phyloP scores from a whole-genome alignment of 192 early-diverging fungal species.

The Coemansia sp. region DNA sequence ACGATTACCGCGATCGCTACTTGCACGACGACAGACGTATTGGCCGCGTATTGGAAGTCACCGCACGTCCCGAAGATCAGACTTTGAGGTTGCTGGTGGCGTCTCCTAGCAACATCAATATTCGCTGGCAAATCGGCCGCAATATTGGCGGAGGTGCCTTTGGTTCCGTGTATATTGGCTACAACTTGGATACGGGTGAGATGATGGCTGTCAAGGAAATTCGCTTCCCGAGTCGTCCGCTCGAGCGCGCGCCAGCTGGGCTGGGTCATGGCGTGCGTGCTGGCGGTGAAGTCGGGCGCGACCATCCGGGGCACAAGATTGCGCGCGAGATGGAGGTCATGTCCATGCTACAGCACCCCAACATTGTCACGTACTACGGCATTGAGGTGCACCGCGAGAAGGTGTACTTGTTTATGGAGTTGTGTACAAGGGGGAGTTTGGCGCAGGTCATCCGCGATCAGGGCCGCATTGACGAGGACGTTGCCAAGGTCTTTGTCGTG shows the following conservation, averaged over 20 bases:
- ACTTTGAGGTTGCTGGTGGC: slow-evolving; percentile 76
- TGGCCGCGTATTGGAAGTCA: slow-evolving; percentile 79
- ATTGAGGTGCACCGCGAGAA: slow-evolving; percentile 91
- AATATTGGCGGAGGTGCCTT: slow-evolving; percentile 86
- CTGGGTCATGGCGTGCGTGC: slow-evolving; percentile 4
- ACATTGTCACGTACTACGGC: slow-evolving; percentile 88
- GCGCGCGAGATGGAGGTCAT: slow-evolving; percentile 92
- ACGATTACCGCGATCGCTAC: slow-evolving; percentile 33
- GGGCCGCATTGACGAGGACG: slow-evolving; percentile 76
- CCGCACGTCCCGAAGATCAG: slow-evolving; percentile 70
- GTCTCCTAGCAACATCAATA: slow-evolving; percentile 74
- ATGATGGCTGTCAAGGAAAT: slow-evolving; percentile 95
- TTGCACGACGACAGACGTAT: slow-evolving; percentile 33
- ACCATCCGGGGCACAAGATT: slow-evolving; percentile 60
- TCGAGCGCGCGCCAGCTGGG: slow-evolving; percentile 9
- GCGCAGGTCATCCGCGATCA: slow-evolving; percentile 71
- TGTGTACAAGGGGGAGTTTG: slow-evolving; percentile 77
- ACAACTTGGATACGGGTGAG: slow-evolving; percentile 80
- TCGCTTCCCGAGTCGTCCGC: slow-evolving; percentile 67
- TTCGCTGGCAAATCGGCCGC: slow-evolving; percentile 84
- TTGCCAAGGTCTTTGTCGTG: slow-evolving; percentile 70
- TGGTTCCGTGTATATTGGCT: slow-evolving; percentile 83
- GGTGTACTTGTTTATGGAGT: slow-evolving; percentile 91
- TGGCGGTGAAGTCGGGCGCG: slow-evolving; percentile 5
- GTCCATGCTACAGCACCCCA: slow-evolving; percentile 84